Conservation (phyloP, 192 early-diverging fungal species). For the Chytriomyces sp. region DNA sequence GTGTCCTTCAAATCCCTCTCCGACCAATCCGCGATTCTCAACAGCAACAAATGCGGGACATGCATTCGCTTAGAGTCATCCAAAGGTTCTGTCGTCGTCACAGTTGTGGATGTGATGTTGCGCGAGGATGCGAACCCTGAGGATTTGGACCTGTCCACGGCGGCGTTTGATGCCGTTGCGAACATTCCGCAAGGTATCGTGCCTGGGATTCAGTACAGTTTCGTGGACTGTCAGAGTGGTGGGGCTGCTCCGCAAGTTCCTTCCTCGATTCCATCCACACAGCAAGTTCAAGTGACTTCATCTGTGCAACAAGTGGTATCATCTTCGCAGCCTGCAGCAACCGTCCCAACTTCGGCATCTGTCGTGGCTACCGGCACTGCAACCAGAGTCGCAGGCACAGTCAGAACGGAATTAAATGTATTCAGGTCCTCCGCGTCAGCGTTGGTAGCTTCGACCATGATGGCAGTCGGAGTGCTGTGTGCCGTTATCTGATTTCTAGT, state of each 20-base stretch:
- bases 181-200: no score
- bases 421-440: not conserved
- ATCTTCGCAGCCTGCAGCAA: no score
- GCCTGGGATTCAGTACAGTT: no score
- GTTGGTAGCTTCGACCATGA: not conserved
- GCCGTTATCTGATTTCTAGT: no score
- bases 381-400: no score
- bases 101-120: conserved; percentile 10
- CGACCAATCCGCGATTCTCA: not conserved
- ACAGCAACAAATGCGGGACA: not conserved
- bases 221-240: no score
- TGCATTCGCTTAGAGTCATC: not conserved
- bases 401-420: no score
- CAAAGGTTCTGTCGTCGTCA: not conserved
- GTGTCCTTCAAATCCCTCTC: not conserved
- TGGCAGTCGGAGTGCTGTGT: no score
- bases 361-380: no score
- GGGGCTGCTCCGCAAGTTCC: not conserved
- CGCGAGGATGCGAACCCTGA: not conserved
- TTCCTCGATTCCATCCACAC: not conserved
- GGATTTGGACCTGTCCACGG: conserved; percentile 1
- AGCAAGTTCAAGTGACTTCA: no score
- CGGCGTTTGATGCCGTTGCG: not conserved
- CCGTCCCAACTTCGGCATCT: no score
- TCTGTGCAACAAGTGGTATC: no score